Evolutionary conservation across 2,329 filamentous ascomycete species (phyloP).

Genomic region (Penicillium decumbens): DNA sequence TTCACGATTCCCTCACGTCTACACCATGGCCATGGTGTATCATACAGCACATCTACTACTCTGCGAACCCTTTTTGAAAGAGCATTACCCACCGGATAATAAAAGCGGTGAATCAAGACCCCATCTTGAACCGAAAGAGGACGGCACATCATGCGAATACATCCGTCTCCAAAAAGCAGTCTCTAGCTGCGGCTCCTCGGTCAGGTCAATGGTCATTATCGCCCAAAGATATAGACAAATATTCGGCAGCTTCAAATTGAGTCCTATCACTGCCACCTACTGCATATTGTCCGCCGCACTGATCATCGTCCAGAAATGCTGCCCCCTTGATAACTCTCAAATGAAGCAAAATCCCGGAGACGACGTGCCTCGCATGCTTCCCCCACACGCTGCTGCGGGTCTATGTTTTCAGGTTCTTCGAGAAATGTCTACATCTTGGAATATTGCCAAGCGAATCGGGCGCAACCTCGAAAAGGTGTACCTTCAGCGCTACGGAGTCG

Average conservation of each 20-base stretch:
- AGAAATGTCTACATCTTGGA: constrained; percentile 22
- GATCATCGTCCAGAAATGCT: constrained; percentile 23
- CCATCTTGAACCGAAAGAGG: neutral
- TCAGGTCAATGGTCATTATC: constrained; percentile 23
- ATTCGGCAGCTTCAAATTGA: constrained; percentile 35
- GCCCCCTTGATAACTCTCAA: constrained; percentile 2
- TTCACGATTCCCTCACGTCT: constrained; percentile 27
- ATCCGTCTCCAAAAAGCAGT: constrained; percentile 8
- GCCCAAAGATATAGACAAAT: constrained; percentile 30
- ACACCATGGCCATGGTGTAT: constrained; percentile 35
- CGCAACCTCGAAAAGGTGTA: constrained; percentile 21
- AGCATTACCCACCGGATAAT: neutral
- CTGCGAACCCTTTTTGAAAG: constrained; percentile 27
- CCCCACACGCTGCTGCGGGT: constrained; percentile 14
- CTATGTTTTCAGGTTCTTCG: constrained; percentile 18
- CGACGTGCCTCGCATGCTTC: constrained; percentile 1
- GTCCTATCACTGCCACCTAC: constrained; percentile 36
- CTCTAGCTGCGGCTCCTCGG: constrained; percentile 20
- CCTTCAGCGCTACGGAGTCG: constrained; percentile 11
- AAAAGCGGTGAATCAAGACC: neutral
- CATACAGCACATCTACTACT: constrained; percentile 34
- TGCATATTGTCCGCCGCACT: constrained; percentile 34
- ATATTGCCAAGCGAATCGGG: constrained; percentile 22
- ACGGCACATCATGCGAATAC: neutral
- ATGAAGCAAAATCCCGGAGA: neutral